Evolutionary conservation across 2,329 filamentous ascomycete genomes (phyloP).

Genomic region (Ceratocystis cubensis): DNA sequence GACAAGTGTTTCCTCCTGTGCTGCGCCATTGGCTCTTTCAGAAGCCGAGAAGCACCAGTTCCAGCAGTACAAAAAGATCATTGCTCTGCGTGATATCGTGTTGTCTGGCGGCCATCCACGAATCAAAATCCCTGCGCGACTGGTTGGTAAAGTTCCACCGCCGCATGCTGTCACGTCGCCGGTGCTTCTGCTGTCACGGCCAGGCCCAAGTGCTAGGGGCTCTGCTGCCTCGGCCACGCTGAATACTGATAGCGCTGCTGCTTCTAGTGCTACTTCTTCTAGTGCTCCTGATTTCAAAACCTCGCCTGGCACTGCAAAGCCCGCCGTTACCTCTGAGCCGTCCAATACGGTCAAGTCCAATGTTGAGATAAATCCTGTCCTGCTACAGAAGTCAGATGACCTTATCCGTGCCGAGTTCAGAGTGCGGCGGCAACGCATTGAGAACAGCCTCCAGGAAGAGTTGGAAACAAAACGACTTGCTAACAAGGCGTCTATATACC

Average conservation of each 20-base stretch:
- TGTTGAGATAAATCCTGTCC: slow-evolving; percentile 66
- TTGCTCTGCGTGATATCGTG: slow-evolving; percentile 68
- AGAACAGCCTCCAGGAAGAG: slow-evolving; percentile 65
- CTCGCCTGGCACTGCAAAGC: background rate
- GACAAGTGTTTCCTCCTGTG: background rate
- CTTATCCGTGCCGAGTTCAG: slow-evolving; percentile 71
- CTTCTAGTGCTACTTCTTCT: background rate
- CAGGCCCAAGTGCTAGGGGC: background rate
- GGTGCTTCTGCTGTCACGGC: background rate
- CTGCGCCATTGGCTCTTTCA: slow-evolving; percentile 11
- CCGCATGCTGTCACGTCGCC: slow-evolving; percentile 22
- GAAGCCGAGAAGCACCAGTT: slow-evolving; percentile 16
- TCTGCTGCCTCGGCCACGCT: background rate
- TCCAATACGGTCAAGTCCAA: slow-evolving; percentile 34
- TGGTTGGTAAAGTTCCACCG: slow-evolving; percentile 23
- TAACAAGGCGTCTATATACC: slow-evolving; percentile 29
- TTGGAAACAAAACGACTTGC: slow-evolving; percentile 44
- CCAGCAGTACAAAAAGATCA: slow-evolving; percentile 61
- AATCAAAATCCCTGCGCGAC: slow-evolving; percentile 42
- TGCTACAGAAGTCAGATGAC: slow-evolving; percentile 76
- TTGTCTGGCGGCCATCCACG: slow-evolving; percentile 61
- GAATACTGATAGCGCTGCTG: background rate
- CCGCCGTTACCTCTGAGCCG: background rate
- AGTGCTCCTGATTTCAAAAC: background rate
- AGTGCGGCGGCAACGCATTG: slow-evolving; percentile 68